These are phyloP conservation scores for Collariella sp. DNA, from an alignment of 495 filamentous ascomycete genomes.

Conservation along the genomic window DNA sequence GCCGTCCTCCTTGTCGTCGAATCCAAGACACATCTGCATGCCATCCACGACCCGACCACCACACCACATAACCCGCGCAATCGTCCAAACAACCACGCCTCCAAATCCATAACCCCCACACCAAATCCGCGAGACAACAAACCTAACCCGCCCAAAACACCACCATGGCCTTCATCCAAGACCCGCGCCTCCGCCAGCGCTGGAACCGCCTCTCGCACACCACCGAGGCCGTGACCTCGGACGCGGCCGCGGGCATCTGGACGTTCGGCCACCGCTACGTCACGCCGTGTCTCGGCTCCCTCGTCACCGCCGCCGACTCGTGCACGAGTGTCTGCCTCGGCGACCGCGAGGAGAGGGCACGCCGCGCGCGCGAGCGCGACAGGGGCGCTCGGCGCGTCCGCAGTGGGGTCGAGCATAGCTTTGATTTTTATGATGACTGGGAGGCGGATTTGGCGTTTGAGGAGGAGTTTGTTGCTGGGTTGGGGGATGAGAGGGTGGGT, in stretches of 20 bases:
- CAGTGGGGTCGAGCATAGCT: conserved; percentile 68
- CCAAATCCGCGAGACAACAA: too few relatives aligned
- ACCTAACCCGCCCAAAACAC: background rate
- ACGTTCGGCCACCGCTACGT: conserved; percentile 79
- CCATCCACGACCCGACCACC: too few relatives aligned
- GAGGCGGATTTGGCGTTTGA: conserved; percentile 58
- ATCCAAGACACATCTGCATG: too few relatives aligned
- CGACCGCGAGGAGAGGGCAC: conserved; percentile 61
- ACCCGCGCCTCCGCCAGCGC: conserved; percentile 87
- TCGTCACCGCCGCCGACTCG: conserved; percentile 55
- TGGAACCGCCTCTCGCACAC: conserved; percentile 91
- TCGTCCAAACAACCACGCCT: too few relatives aligned
- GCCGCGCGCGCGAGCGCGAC: conserved; percentile 51
- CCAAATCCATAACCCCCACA: too few relatives aligned
- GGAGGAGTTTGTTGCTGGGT: conserved; percentile 25
- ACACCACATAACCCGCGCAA: too few relatives aligned
- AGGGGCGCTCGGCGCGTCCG: conserved; percentile 35
- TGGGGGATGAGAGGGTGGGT: conserved; percentile 44
- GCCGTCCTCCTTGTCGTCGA: too few relatives aligned
- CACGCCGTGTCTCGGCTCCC: conserved; percentile 63
- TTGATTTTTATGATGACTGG: conserved; percentile 99
- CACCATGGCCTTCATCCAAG: conserved; percentile 55
- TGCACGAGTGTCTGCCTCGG: conserved; percentile 68
- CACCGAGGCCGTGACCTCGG: conserved; percentile 85
- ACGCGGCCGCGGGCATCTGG: conserved; percentile 81